These are phyloP conservation scores for Eimeria praecox DNA, from an alignment of 169 alveolate species.

Conservation along the genomic window DNA sequence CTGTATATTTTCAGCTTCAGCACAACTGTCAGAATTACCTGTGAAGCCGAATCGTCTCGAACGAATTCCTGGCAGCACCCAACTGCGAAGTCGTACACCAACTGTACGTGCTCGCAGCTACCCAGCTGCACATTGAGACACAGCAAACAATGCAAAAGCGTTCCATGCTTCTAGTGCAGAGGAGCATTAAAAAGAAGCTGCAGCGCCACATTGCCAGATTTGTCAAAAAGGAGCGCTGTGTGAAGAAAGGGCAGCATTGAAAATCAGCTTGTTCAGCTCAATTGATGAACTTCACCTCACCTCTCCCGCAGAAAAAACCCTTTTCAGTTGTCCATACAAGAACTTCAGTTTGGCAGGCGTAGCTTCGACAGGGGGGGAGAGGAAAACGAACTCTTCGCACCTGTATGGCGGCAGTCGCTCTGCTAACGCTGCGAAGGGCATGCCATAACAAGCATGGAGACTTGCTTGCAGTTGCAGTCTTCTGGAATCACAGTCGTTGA, in stretches of 20 bases:
- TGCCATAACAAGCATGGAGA: neutral
- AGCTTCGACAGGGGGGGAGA: conserved; percentile 76
- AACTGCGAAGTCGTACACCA: conserved; percentile 82
- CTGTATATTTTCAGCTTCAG: neutral
- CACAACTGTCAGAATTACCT: conserved; percentile 60
- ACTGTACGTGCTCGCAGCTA: conserved; percentile 78
- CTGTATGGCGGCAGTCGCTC: conserved; percentile 76
- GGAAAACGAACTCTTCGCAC: conserved; percentile 79
- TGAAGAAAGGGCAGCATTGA: neutral
- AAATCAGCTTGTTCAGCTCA: neutral
- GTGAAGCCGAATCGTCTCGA: conserved; percentile 75
- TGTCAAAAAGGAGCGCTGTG: neutral
- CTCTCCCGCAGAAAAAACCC: conserved; percentile 63
- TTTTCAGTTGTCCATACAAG: conserved; percentile 51
- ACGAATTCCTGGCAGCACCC: conserved; percentile 82
- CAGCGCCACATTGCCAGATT: neutral
- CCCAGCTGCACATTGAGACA: conserved; percentile 73
- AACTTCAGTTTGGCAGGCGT: conserved; percentile 56
- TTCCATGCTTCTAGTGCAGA: neutral
- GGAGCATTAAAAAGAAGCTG: neutral
- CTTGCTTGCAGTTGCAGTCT: neutral
- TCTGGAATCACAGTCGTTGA: neutral
- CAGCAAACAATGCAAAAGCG: neutral
- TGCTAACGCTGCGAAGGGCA: conserved; percentile 74
- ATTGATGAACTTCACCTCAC: neutral